Conservation (phyloP, 306 rosid genomes). For the Albizia julibrissin region DNA sequence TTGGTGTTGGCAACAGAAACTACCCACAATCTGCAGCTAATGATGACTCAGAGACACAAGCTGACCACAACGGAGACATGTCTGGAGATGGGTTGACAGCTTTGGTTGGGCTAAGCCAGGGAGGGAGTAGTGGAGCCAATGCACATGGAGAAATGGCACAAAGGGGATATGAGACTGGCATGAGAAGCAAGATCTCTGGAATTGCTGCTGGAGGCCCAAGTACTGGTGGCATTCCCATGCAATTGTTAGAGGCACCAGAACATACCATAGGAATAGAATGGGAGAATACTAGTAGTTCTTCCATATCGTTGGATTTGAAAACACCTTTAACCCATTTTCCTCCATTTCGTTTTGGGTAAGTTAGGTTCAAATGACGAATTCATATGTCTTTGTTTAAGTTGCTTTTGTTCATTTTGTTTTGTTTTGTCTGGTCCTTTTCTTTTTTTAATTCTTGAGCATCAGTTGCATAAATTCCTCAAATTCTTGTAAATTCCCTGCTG, state of each 20-base stretch:
- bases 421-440: neutral
- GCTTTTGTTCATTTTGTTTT: conserved; percentile 5
- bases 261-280: conserved; percentile 78
- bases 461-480: conserved; percentile 22
- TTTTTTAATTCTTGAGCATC: conserved; percentile 21
- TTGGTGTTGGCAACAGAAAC: conserved; percentile 85
- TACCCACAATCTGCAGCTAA: conserved; percentile 80
- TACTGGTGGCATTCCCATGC: conserved; percentile 74
- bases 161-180: conserved; percentile 76
- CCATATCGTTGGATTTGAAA: conserved; percentile 90
- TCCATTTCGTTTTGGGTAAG: conserved; percentile 97
- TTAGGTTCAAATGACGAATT: conserved; percentile 14
- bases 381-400: conserved; percentile 9
- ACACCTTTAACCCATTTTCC: conserved; percentile 97
- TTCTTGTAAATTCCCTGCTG: conserved; percentile 32
- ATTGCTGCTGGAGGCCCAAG: conserved; percentile 67
- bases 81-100: conserved; percentile 98
- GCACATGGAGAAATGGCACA: conserved; percentile 67
- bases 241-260: conserved; percentile 79
- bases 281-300: conserved; percentile 71
- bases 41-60: conserved; percentile 88
- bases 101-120: conserved; percentile 90
- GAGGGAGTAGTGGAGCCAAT: conserved; percentile 61
- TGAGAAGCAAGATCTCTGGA: conserved; percentile 69
- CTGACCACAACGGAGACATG: conserved; percentile 75